phyloP scores from a whole-genome alignment of 2,329 filamentous ascomycete species.

The Colletotrichum sp. region DNA sequence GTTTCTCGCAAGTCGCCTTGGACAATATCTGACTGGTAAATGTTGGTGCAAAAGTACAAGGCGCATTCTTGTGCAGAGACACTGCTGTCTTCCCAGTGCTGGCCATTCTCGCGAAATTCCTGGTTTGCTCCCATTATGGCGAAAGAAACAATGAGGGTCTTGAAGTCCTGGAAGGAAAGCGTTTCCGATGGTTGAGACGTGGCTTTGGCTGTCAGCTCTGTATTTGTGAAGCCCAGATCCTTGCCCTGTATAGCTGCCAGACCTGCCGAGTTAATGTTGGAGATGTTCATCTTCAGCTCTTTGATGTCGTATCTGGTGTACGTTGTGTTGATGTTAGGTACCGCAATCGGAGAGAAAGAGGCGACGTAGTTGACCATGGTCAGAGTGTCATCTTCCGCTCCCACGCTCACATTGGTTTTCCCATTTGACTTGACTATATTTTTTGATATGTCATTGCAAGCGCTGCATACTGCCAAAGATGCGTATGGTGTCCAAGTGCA shows the following conservation, averaged over 20 bases:
- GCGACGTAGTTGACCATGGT: neutral
- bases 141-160: neutral
- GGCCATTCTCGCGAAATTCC: neutral
- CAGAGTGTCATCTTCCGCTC: neutral
- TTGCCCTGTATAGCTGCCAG: neutral
- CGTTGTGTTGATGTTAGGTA: neutral
- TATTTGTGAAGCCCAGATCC: neutral
- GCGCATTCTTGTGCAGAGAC: neutral
- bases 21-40: neutral
- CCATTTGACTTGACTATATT: neutral
- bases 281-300: neutral
- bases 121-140: neutral
- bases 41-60: neutral
- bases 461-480: neutral
- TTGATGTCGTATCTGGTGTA: neutral
- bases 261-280: neutral
- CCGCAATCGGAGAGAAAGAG: neutral
- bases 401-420: fast-evolving
- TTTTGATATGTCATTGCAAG: neutral
- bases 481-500: neutral
- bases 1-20: neutral
- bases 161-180: neutral
- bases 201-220: neutral
- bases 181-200: neutral
- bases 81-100: neutral